Evolutionary conservation across 257 asterid species (phyloP).

Genomic region (Plantago elongata): DNA sequence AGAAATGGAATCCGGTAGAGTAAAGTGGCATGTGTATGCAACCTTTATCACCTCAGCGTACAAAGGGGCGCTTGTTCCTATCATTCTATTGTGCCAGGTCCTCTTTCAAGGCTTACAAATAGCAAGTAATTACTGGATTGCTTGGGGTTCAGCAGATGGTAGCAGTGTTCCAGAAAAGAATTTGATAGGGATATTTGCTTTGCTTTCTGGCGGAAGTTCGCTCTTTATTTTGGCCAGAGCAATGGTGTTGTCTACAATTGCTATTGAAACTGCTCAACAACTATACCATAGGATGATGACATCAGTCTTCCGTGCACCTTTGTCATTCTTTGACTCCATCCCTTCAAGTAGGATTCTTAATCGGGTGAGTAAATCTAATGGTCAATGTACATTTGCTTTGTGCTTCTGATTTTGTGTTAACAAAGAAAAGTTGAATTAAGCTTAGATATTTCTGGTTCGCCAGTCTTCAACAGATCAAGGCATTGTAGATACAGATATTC

Average conservation of each 20-base stretch:
- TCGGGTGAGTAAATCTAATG: conserved; percentile 39
- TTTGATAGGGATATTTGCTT: conserved; percentile 52
- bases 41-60: conserved; percentile 67
- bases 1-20: conserved; percentile 61
- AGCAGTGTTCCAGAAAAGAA: conserved; percentile 34
- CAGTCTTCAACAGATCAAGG: conserved; percentile 92
- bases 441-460: conserved; percentile 6
- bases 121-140: conserved; percentile 84
- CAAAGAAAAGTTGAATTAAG: background rate
- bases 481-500: conserved; percentile 73
- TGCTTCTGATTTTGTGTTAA: background rate
- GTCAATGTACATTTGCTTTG: background rate
- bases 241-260: conserved; percentile 61
- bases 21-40: conserved; percentile 73
- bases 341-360: conserved; percentile 86
- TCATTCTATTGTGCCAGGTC: conserved; percentile 63
- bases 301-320: conserved; percentile 65
- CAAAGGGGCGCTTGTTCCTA: conserved; percentile 67
- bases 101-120: conserved; percentile 73
- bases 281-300: conserved; percentile 55
- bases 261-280: conserved; percentile 65
- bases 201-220: conserved; percentile 77
- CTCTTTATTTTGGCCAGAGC: conserved; percentile 75
- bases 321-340: conserved; percentile 71
- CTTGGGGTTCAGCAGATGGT: conserved; percentile 70